phyloP scores from a whole-genome alignment of 768 basidiomycete species.

The Punctularia strigosozonata region DNA sequence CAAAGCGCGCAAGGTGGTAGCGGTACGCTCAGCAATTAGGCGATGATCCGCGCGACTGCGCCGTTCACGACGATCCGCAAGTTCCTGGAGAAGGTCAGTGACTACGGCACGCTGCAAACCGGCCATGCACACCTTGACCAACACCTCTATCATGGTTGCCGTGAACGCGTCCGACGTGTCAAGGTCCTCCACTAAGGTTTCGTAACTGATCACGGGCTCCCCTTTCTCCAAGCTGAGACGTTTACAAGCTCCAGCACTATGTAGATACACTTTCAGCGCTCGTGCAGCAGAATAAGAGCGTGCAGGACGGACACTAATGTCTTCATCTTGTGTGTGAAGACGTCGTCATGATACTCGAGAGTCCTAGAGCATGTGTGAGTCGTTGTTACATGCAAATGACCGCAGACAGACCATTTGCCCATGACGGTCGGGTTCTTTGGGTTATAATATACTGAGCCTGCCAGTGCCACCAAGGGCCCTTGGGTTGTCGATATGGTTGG shows the following conservation, averaged over 20 bases:
- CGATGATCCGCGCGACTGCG: slow-evolving; percentile 38
- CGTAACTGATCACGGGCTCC: slow-evolving; percentile 58
- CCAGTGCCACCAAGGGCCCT: background rate
- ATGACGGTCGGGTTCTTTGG: background rate
- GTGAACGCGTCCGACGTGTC: slow-evolving; percentile 77
- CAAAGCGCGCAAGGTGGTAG: slow-evolving; percentile 46
- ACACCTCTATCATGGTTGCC: slow-evolving; percentile 57
- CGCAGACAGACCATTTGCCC: background rate
- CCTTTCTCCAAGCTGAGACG: slow-evolving; percentile 52
- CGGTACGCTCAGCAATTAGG: slow-evolving; percentile 58
- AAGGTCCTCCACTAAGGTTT: slow-evolving; percentile 64
- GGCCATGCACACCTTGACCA: slow-evolving; percentile 53
- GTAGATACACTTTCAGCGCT: no score
- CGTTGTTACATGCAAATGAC: background rate
- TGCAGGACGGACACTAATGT: slow-evolving; percentile 52
- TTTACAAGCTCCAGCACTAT: slow-evolving; percentile 61
- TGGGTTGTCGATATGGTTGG: no score
- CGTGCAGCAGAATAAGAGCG: background rate
- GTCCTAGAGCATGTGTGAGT: slow-evolving; percentile 36
- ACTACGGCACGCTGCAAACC: slow-evolving; percentile 3
- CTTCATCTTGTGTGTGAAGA: slow-evolving; percentile 65
- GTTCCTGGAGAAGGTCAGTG: slow-evolving; percentile 37
- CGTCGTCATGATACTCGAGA: slow-evolving; percentile 58
- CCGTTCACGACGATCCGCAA: slow-evolving; percentile 60
- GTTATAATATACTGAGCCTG: no score